phyloP scores from a whole-genome alignment of 306 rosid genomes.

The Trifolium pratense region DNA sequence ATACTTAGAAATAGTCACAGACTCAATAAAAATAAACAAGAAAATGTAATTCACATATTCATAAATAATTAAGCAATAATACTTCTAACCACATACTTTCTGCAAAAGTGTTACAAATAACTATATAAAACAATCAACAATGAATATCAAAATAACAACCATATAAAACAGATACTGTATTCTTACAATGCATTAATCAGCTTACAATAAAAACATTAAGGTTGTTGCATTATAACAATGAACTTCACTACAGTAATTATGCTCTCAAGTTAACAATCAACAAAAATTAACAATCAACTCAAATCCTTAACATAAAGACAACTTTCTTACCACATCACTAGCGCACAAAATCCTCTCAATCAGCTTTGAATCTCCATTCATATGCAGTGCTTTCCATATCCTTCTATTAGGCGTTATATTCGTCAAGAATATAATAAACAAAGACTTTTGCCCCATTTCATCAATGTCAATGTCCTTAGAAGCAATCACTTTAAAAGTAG shows the following conservation, averaged over 20 bases:
- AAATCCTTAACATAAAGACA: constrained; percentile 8
- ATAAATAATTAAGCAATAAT: constrained; percentile 16
- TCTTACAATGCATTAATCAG: too few species aligned
- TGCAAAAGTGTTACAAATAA: background rate
- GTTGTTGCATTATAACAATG: too few species aligned
- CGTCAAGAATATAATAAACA: constrained; percentile 54
- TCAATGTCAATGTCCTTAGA: constrained; percentile 41
- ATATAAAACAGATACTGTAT: too few species aligned
- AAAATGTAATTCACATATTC: background rate
- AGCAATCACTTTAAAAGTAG: constrained; percentile 56
- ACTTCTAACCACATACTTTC: background rate
- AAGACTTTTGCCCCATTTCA: constrained; percentile 36
- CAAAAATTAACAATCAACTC: background rate
- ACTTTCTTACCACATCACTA: constrained; percentile 53
- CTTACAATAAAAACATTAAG: too few species aligned
- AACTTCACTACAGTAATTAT: background rate
- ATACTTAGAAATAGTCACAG: background rate
- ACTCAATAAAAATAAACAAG: constrained; percentile 19
- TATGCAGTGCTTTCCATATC: constrained; percentile 66
- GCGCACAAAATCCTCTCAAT: constrained; percentile 49
- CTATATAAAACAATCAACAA: constrained; percentile 13
- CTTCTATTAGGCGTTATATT: constrained; percentile 56
- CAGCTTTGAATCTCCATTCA: constrained; percentile 42
- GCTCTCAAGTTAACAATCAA: too few species aligned
- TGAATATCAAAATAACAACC: background rate